Evolutionary conservation across 2,329 filamentous ascomycete species (phyloP).

Genomic region (Sordariomycetes sp.): DNA sequence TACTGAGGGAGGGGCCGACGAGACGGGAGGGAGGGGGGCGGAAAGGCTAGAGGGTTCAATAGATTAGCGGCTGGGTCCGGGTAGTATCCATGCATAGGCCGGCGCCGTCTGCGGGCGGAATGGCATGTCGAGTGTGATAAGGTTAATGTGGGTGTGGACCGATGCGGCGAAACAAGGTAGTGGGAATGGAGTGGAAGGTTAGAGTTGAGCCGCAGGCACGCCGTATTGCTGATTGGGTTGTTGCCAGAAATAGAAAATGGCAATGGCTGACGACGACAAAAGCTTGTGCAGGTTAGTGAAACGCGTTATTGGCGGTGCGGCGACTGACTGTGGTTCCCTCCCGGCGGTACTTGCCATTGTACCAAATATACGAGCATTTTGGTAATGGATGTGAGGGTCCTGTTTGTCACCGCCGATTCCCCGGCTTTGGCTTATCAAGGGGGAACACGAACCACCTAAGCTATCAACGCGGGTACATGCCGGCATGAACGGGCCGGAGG

Average conservation of each 20-base stretch:
- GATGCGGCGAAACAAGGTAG: not conserved
- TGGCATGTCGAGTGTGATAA: not conserved
- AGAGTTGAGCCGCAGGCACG: not conserved
- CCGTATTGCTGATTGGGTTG: not conserved
- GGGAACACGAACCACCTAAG: not conserved
- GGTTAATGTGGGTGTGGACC: not conserved
- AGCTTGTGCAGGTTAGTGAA: not conserved
- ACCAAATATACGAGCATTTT: no score
- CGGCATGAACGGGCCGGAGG: not conserved
- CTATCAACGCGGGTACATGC: not conserved
- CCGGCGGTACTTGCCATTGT: no score
- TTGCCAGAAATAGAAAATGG: not conserved
- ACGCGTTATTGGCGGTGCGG: no score
- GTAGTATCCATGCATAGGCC: not conserved
- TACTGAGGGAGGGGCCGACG: not conserved
- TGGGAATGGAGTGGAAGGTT: not conserved
- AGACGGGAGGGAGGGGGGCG: not conserved
- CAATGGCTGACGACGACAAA: not conserved
- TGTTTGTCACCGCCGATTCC: not conserved
- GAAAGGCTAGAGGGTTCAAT: not conserved
- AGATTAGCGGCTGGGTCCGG: not conserved
- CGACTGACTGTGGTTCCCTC: no score
- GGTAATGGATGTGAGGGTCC: not conserved
- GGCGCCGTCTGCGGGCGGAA: not conserved
- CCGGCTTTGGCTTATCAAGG: not conserved